Evolutionary conservation across 1,284 basidiomycete genomes (phyloP).

Genomic region (Gymnopus androsaceus): DNA sequence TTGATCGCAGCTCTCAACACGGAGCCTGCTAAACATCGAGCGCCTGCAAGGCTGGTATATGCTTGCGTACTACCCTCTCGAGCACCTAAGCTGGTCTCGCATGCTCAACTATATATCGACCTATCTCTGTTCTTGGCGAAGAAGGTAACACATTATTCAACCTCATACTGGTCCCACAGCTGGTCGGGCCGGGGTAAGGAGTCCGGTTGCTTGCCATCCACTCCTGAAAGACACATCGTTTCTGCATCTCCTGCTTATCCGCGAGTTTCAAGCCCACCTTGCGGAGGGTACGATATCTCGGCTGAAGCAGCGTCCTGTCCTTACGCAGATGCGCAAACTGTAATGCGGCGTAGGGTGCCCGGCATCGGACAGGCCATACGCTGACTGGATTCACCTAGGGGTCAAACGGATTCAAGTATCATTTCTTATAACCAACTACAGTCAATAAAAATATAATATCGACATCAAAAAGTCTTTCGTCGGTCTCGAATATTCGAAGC

Average conservation of each 20-base stretch:
- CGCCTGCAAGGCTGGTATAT: constrained; percentile 85
- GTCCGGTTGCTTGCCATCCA: constrained; percentile 75
- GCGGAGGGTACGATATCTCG: constrained; percentile 54
- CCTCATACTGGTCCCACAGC: constrained; percentile 33
- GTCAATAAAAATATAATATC: no score
- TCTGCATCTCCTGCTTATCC: constrained; percentile 58
- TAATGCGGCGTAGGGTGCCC: constrained; percentile 74
- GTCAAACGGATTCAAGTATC: no score
- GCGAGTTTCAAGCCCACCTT: constrained; percentile 47
- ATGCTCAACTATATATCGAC: constrained; percentile 47
- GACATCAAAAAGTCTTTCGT: no score
- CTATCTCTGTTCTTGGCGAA: constrained; percentile 42
- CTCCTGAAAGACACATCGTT: constrained; percentile 64
- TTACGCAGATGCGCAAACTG: constrained; percentile 73
- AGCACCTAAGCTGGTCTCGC: constrained; percentile 78
- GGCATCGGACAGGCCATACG: constrained; percentile 75
- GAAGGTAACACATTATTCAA: constrained; percentile 42
- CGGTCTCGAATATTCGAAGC: no score
- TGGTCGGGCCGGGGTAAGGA: constrained; percentile 26
- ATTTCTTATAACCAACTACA: no score
- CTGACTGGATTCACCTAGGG: constrained; percentile 53
- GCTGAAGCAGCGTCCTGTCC: constrained; percentile 59
- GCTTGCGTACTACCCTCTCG: constrained; percentile 82
- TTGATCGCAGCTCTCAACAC: constrained; percentile 73
- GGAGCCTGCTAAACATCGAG: constrained; percentile 71